Base-by-base conservation (phyloP, 352 stramenopile species). In the Aphanomyces astaci region DNA sequence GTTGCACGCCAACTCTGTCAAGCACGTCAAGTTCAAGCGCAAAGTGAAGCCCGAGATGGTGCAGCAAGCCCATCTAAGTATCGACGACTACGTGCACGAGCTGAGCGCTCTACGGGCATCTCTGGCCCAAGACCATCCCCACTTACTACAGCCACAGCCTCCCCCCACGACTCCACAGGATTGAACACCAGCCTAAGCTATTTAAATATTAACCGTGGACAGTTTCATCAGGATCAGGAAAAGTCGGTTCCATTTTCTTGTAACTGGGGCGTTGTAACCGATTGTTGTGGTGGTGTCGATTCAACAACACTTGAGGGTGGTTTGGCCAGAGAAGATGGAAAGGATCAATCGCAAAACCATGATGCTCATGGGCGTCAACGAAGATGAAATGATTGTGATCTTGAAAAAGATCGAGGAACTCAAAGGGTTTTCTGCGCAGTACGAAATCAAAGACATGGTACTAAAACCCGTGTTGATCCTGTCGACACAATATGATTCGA, bases 391-490 rank as follows among this genome's bases (percentile, higher is more conserved):
- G 45, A 25, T 19, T 7, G 45, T 19, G 9, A 53, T 53, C 45
- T 53, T 53, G 45, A 53, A 53, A 53, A 53, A 53, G 45, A 19
- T 53, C 9, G 9, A 53, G 13, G 30, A n/a, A 30, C 25, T 17
- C 51, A 59, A 59, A 36, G 51, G 33, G 7, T 64, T 64, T 39
- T 68, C 62, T 17, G 62, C 62, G 13, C 17, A 40, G 30, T 1
- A 22, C 0, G 62, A 68, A 25, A 31, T 68, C 36, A 27, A 27
- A 7, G 62, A 68, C 51, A 68, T 68, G 62, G 62, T 68, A 59
- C n/a, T n/a, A n/a, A n/a, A n/a, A n/a, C n/a, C n/a, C n/a, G n/a
- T n/a, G n/a, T n/a, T n/a, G n/a, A n/a, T n/a, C n/a, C n/a, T n/a
- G n/a, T n/a, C n/a, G n/a, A n/a, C n/a, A n/a, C n/a, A n/a, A n/a